These are phyloP conservation scores for Porcisia hertigi DNA, from an alignment of 208 protist species.

Conservation along the genomic window DNA sequence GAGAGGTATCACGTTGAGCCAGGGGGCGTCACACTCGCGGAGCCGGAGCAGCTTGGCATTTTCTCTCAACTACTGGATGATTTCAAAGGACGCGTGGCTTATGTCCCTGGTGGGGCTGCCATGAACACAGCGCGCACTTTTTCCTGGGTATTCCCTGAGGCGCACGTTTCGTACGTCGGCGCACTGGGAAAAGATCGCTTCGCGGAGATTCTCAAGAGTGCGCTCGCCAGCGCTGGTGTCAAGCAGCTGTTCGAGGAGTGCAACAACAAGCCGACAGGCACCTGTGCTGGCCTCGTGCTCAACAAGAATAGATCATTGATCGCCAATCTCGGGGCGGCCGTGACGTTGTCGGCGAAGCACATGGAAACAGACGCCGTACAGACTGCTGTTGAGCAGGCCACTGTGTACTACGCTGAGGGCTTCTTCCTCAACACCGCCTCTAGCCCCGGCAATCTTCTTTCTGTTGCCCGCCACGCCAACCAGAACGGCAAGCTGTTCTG, in stretches of 20 bases:
- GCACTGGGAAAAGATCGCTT: slow-evolving; percentile 94
- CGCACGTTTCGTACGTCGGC: slow-evolving; percentile 74
- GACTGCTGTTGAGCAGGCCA: slow-evolving; percentile 52
- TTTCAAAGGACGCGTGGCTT: slow-evolving; percentile 70
- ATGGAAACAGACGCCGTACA: slow-evolving; percentile 56
- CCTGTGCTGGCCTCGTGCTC: slow-evolving; percentile 95
- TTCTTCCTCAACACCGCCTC: slow-evolving; percentile 96
- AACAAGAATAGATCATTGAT: slow-evolving; percentile 92
- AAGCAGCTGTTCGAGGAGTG: slow-evolving; percentile 71
- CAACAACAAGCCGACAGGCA: slow-evolving; percentile 88
- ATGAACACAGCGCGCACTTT: slow-evolving; percentile 96
- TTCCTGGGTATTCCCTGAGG: slow-evolving; percentile 69
- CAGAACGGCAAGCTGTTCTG: slow-evolving; percentile 90
- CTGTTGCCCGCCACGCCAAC: slow-evolving; percentile 77
- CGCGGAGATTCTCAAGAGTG: slow-evolving; percentile 61
- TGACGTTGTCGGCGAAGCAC: slow-evolving; percentile 85
- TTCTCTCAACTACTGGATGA: slow-evolving; percentile 76
- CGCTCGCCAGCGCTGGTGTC: slow-evolving; percentile 73
- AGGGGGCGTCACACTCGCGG: slow-evolving; percentile 91
- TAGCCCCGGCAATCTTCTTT: slow-evolving; percentile 78
- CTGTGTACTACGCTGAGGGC: slow-evolving; percentile 88
- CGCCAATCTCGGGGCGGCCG: slow-evolving; percentile 94
- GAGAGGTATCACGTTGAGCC: slow-evolving; percentile 74
- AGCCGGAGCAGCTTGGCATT: slow-evolving; percentile 91
- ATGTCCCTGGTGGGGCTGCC: slow-evolving; percentile 96